Evolutionary conservation across 2,329 filamentous ascomycete genomes (phyloP).

Genomic region (Dothistroma pini): DNA sequence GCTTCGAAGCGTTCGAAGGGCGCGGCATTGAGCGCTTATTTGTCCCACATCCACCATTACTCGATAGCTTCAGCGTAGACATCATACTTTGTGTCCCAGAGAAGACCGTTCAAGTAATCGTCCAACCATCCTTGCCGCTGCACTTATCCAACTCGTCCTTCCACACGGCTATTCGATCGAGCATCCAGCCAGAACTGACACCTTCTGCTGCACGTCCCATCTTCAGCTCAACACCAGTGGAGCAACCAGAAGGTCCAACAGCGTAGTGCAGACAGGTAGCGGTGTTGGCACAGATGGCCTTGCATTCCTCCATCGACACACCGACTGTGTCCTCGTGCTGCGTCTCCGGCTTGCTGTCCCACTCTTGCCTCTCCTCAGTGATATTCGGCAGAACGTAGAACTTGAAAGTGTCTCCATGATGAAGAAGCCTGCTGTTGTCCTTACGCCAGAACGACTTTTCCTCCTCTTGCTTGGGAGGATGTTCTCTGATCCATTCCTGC

Average conservation of each 20-base stretch:
- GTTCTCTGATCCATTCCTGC: slow-evolving; percentile 26
- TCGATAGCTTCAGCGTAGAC: background rate
- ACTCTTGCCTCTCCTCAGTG: slow-evolving; percentile 18
- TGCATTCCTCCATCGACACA: slow-evolving; percentile 24
- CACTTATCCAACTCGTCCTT: slow-evolving; percentile 16
- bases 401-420: slow-evolving; percentile 32
- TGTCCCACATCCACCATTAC: background rate
- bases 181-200: slow-evolving; percentile 26
- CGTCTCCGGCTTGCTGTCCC: slow-evolving; percentile 29
- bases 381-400: slow-evolving; percentile 27
- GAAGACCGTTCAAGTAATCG: slow-evolving; percentile 11
- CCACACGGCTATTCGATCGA: slow-evolving; percentile 21
- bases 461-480: background rate
- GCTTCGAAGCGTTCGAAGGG: too few relatives aligned
- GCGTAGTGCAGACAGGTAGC: slow-evolving; percentile 28
- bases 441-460: slow-evolving; percentile 7
- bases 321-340: slow-evolving; percentile 15
- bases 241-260: slow-evolving; percentile 22
- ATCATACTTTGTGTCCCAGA: background rate
- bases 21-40: too few relatives aligned
- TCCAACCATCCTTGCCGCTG: slow-evolving; percentile 15
- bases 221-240: slow-evolving; percentile 16
- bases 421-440: slow-evolving; percentile 18
- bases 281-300: slow-evolving; percentile 21
- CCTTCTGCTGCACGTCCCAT: slow-evolving; percentile 19